Conservation (phyloP, 1,284 basidiomycete genomes). For the Ganoderma sinense region DNA sequence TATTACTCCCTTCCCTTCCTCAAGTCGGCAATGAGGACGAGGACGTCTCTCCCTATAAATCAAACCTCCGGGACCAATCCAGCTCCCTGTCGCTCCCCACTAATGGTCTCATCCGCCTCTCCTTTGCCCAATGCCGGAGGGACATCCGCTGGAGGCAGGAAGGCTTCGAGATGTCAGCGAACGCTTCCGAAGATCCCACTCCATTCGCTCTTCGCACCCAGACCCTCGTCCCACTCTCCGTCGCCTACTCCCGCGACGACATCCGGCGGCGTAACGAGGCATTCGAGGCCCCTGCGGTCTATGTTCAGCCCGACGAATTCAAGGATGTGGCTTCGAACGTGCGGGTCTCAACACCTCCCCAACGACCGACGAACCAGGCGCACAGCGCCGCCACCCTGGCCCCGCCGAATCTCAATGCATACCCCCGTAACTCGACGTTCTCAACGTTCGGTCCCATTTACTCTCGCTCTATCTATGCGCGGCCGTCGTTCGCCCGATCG, state of each 20-base stretch:
- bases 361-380: not conserved
- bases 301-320: not conserved
- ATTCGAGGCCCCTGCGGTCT: slow-evolving; percentile 15
- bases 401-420: not conserved
- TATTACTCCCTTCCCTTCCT: not conserved
- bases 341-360: not conserved
- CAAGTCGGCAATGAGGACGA: not conserved
- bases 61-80: not conserved
- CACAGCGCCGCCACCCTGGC: not conserved
- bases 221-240: slow-evolving; percentile 28
- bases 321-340: not conserved
- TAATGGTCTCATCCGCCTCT: slow-evolving; percentile 24
- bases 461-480: slow-evolving; percentile 5
- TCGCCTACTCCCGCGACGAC: slow-evolving; percentile 31
- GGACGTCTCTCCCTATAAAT: not conserved
- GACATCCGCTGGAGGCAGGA: slow-evolving; percentile 33
- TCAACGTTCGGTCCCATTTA: slow-evolving; percentile 9
- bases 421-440: not conserved
- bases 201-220: slow-evolving; percentile 25
- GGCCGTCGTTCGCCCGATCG: not conserved
- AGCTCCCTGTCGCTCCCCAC: not conserved
- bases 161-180: slow-evolving; percentile 31
- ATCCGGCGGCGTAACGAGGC: slow-evolving; percentile 28
- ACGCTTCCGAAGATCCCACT: slow-evolving; percentile 8
- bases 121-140: slow-evolving; percentile 24